Conservation (phyloP, 345 rosid species). For the Schrenkiella parvula region DNA sequence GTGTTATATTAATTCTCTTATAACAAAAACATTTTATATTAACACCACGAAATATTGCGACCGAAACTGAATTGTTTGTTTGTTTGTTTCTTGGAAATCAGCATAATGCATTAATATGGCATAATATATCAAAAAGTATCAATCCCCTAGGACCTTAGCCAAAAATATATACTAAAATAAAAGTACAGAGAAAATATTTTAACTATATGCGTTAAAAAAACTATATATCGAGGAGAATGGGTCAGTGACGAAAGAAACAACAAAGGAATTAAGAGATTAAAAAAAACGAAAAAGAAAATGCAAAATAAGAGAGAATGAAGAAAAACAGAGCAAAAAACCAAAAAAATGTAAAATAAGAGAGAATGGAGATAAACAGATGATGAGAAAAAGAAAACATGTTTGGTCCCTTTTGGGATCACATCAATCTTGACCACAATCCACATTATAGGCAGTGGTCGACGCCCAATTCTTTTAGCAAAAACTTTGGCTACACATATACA, state of each 20-base stretch:
- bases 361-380: slow-evolving; percentile 7
- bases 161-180: background rate
- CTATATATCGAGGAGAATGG: background rate
- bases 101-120: background rate
- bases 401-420: slow-evolving; percentile 18
- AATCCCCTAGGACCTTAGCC: background rate
- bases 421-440: slow-evolving; percentile 24
- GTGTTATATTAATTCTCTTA: background rate
- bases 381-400: background rate
- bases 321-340: background rate
- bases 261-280: background rate
- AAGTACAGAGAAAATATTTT: background rate
- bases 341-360: background rate
- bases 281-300: background rate
- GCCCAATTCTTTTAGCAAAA: background rate
- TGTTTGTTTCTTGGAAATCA: background rate
- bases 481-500: background rate
- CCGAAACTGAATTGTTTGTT: background rate
- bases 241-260: slow-evolving; percentile 9
- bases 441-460: background rate
- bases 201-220: background rate
- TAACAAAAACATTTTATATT: background rate
- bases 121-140: background rate
- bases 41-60: background rate
- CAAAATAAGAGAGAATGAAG: slow-evolving; percentile 3